Conservation (phyloP, 2,329 filamentous ascomycete species). For the Microcyclosporella mali region DNA sequence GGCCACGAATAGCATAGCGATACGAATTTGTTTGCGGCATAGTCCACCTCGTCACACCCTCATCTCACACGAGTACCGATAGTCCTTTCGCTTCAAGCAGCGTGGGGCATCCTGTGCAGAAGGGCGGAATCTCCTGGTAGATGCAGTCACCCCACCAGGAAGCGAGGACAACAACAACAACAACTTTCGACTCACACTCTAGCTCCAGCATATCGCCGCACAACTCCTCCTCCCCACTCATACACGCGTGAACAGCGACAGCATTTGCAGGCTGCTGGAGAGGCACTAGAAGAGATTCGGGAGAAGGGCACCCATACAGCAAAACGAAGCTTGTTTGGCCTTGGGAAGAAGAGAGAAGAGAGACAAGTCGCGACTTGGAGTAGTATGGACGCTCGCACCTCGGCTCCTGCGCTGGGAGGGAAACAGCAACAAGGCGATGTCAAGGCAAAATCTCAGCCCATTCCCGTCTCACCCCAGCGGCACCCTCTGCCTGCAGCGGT, state of each 20-base stretch:
- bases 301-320: slow-evolving; percentile 11
- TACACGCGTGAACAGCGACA: slow-evolving; percentile 12
- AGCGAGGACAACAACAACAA: neutral
- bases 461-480: slow-evolving; percentile 24
- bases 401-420: slow-evolving; percentile 2
- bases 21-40: no score
- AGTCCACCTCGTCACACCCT: no score
- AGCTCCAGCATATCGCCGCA: slow-evolving; percentile 14
- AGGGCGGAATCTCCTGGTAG: no score
- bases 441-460: slow-evolving; percentile 10
- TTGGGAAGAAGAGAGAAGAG: slow-evolving; percentile 15
- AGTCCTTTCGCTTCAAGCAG: no score
- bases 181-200: neutral
- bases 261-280: slow-evolving; percentile 6
- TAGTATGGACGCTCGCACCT: slow-evolving; percentile 6
- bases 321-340: slow-evolving; percentile 12
- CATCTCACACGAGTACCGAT: no score
- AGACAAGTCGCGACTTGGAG: neutral
- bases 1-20: no score
- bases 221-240: slow-evolving; percentile 17
- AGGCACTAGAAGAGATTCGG: neutral
- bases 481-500: slow-evolving; percentile 15
- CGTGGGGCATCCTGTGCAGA: no score
- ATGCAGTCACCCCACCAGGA: neutral
- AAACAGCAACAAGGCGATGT: slow-evolving; percentile 12